A percentile compares a stretch with the other conserved stretches of the same genome.
Evolutionary conservation across 2,329 filamentous ascomycete species (phyloP).

Genomic region (Fusarium buharicum): DNA sequence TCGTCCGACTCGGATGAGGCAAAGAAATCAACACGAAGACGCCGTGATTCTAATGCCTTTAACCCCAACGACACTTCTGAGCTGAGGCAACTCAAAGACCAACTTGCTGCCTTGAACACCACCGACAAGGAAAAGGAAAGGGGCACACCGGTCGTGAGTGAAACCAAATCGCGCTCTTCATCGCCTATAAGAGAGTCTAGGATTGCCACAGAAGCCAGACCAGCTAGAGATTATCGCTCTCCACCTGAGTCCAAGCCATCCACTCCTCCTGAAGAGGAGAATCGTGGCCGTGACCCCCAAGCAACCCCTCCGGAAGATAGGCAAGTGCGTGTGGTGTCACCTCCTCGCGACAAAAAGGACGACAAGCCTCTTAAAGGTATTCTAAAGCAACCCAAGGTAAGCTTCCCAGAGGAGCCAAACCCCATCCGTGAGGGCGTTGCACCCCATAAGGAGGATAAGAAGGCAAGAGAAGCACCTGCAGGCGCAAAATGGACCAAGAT

Average conservation of each 20-base stretch:
- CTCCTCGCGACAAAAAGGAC: conserved; percentile 71
- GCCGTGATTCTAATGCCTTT: conserved; percentile 56
- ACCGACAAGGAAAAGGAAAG: conserved; percentile 42
- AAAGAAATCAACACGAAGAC: conserved; percentile 53
- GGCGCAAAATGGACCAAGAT: conserved; percentile 95
- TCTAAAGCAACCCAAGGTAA: conserved; percentile 80
- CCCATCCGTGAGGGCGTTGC: conserved; percentile 90
- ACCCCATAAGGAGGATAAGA: conserved; percentile 88
- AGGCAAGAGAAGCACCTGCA: conserved; percentile 74
- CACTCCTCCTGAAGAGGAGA: conserved; percentile 45
- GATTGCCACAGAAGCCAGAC: conserved; percentile 21
- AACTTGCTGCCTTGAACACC: conserved; percentile 57
- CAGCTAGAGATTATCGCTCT: conserved; percentile 28
- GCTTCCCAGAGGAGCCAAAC: conserved; percentile 88
- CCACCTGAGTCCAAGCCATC: conserved; percentile 29
- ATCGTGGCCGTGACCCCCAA: conserved; percentile 56
- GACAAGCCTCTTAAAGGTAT: conserved; percentile 83
- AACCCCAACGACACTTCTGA: conserved; percentile 64
- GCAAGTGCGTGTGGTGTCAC: conserved; percentile 76
- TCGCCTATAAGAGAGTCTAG: conserved; percentile 33
- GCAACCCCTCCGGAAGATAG: conserved; percentile 54
- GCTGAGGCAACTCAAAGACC: conserved; percentile 61
- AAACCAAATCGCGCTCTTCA: conserved; percentile 42
- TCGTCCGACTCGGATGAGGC: conserved; percentile 56
- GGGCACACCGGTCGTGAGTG: conserved; percentile 34